phyloP scores from a whole-genome alignment of 495 filamentous ascomycete genomes.

The Neurospora tetraspora region DNA sequence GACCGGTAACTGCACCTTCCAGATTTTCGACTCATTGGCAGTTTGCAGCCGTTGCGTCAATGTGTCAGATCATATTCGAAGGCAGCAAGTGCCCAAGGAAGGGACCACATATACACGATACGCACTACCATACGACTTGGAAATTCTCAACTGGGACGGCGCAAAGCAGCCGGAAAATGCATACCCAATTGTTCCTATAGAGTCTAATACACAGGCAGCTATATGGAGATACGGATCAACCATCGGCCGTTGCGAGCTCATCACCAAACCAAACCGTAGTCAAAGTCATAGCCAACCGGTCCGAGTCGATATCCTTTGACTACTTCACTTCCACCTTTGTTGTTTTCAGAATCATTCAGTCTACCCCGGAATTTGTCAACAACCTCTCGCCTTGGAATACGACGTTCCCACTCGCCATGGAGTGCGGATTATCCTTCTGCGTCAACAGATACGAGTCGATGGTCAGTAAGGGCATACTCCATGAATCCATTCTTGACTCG shows the following conservation, averaged over 20 bases:
- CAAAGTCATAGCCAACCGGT: background rate
- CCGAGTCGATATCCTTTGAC: background rate
- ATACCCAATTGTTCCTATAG: background rate
- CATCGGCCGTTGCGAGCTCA: background rate
- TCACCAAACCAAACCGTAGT: background rate
- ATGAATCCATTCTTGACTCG: background rate
- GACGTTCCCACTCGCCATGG: background rate
- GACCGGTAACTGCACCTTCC: background rate
- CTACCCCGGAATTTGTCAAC: background rate
- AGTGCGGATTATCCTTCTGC: background rate
- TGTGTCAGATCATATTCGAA: background rate
- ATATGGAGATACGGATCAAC: background rate
- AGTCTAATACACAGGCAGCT: background rate
- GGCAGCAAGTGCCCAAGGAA: background rate
- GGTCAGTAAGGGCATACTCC: background rate
- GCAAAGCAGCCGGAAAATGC: background rate
- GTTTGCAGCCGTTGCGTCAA: background rate
- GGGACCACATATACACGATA: background rate
- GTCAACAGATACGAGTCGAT: background rate
- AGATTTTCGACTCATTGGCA: background rate
- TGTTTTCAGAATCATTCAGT: background rate
- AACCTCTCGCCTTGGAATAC: background rate
- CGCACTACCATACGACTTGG: background rate
- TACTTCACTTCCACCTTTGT: background rate
- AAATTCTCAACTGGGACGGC: background rate